These are phyloP conservation scores for Neofusicoccum umdonicola DNA, from an alignment of 2,329 filamentous ascomycete species.

Conservation along the genomic window DNA sequence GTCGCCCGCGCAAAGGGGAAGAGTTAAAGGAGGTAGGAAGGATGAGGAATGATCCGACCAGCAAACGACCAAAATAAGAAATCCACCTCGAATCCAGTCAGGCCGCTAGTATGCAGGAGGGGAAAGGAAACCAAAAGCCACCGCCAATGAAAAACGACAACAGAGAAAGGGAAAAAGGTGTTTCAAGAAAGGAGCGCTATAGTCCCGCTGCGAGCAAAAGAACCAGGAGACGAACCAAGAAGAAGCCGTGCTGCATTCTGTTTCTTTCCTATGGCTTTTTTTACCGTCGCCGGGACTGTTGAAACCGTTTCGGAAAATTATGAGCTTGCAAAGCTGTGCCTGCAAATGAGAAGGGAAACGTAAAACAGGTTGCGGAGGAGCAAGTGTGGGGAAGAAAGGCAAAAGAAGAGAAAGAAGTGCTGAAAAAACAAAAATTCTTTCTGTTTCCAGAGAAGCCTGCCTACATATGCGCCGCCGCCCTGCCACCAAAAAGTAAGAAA, in stretches of 20 bases:
- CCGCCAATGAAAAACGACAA: neutral
- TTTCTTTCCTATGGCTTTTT: neutral
- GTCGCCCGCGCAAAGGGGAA: slow-evolving; percentile 11
- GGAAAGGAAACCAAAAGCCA: neutral
- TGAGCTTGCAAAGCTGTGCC: neutral
- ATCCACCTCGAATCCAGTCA: neutral
- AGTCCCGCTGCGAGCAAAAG: neutral
- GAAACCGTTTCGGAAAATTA: neutral
- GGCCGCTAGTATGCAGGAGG: neutral
- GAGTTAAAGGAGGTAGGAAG: neutral
- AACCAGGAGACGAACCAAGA: neutral
- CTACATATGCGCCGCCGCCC: slow-evolving; percentile 4
- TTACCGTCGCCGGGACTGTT: neutral
- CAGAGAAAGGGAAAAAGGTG: neutral
- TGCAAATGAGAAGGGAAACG: neutral
- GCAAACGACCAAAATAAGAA: neutral
- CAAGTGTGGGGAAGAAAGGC: neutral
- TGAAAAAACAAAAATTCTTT: neutral
- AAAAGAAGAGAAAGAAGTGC: neutral
- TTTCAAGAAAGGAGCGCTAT: neutral
- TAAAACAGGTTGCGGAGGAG: neutral
- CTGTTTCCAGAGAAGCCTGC: slow-evolving; percentile 13
- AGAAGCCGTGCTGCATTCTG: slow-evolving; percentile 2
- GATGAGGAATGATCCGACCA: neutral
- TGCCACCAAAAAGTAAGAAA: neutral